These are phyloP conservation scores for Kokia cookei DNA, from an alignment of 441 rosid species.

Conservation along the genomic window DNA sequence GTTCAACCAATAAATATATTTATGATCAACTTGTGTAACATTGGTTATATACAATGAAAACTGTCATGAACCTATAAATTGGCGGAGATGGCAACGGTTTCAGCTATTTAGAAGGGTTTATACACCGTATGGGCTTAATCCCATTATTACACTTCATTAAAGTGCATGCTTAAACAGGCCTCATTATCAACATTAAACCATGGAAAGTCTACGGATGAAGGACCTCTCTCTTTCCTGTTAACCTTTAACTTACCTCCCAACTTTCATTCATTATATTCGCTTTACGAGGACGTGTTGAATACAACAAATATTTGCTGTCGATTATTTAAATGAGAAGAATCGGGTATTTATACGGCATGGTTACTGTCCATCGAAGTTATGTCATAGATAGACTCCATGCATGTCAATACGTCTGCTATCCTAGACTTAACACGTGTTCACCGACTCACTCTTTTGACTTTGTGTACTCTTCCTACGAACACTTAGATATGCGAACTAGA, in stretches of 20 bases:
- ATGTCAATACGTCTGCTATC: too few species aligned
- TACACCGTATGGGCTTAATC: not conserved
- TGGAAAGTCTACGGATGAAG: not conserved
- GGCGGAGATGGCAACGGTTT: slow-evolving; percentile 6
- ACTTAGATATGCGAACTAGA: too few species aligned
- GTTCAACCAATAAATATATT: not conserved
- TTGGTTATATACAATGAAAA: not conserved
- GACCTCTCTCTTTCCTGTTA: not conserved
- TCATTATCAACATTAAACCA: not conserved
- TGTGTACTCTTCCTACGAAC: too few species aligned
- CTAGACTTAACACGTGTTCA: too few species aligned
- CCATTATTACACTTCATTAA: not conserved
- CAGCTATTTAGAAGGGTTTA: not conserved
- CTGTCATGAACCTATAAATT: not conserved
- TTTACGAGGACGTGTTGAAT: too few species aligned
- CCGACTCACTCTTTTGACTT: too few species aligned
- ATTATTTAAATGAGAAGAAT: too few species aligned
- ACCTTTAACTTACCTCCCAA: not conserved
- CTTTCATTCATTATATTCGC: not conserved
- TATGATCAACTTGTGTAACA: not conserved
- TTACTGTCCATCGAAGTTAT: too few species aligned
- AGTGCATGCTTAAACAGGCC: not conserved
- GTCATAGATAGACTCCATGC: too few species aligned
- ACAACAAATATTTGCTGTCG: too few species aligned
- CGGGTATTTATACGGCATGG: too few species aligned